These are phyloP conservation scores for Colletotrichum karsti DNA, from an alignment of 2,329 filamentous ascomycete species.

Conservation along the genomic window DNA sequence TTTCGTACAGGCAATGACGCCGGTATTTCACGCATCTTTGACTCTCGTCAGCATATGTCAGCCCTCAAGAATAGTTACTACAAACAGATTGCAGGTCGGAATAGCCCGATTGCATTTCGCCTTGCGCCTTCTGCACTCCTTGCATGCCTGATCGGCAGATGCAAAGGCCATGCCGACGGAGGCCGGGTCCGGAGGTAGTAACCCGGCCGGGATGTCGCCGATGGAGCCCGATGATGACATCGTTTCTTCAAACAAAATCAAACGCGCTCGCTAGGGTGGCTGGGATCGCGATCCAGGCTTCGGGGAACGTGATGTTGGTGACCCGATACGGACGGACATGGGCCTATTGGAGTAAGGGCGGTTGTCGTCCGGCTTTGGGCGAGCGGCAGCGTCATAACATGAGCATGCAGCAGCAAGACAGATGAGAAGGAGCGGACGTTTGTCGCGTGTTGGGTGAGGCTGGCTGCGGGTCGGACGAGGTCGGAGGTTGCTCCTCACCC, in stretches of 20 bases:
- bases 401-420: neutral
- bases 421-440: neutral
- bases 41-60: neutral
- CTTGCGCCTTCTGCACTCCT: conserved; percentile 50
- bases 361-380: conserved; percentile 3
- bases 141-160: conserved; percentile 45
- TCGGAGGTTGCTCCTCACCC: neutral
- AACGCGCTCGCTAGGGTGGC: neutral
- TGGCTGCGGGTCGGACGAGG: neutral
- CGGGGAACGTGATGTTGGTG: neutral
- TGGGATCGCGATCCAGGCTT: neutral
- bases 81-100: conserved; percentile 48
- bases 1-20: conserved; percentile 57
- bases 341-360: neutral
- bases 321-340: neutral
- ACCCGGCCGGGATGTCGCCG: neutral
- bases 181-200: neutral
- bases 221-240: conserved; percentile 10
- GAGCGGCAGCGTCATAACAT: neutral
- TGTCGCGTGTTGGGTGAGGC: neutral
- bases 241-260: neutral
- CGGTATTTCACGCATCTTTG: conserved; percentile 48
- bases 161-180: conserved; percentile 29
- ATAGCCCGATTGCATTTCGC: conserved; percentile 47
- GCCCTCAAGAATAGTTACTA: conserved; percentile 31